phyloP scores from a whole-genome alignment of 345 rosid genomes.

The Lepidium didymum region DNA sequence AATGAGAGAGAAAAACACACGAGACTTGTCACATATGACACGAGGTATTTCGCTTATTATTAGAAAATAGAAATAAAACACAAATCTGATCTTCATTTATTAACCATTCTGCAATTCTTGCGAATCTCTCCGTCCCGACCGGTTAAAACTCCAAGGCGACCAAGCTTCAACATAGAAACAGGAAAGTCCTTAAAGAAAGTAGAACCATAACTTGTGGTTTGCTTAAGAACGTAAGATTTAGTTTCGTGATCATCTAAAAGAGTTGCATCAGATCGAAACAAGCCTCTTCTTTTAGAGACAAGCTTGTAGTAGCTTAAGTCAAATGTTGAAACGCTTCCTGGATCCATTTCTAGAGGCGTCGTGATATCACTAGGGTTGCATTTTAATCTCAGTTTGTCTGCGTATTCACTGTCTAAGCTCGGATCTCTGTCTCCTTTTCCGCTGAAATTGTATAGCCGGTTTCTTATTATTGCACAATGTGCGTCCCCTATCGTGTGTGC shows the following conservation, averaged over 20 bases:
- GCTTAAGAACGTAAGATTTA: slow-evolving; percentile 37
- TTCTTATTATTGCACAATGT: slow-evolving; percentile 44
- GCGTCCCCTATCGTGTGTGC: background rate
- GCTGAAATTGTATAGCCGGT: slow-evolving; percentile 62
- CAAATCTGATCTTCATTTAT: background rate
- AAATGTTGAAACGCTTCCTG: slow-evolving; percentile 55
- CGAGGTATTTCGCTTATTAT: too few relatives aligned
- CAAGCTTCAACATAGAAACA: slow-evolving; percentile 64
- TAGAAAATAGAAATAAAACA: too few relatives aligned
- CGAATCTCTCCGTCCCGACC: slow-evolving; percentile 50
- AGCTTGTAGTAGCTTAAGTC: slow-evolving; percentile 42
- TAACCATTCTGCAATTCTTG: slow-evolving; percentile 46
- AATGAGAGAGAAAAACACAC: too few relatives aligned
- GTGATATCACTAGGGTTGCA: slow-evolving; percentile 45
- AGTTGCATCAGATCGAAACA: slow-evolving; percentile 58
- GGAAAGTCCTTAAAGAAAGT: slow-evolving; percentile 58
- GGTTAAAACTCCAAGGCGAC: slow-evolving; percentile 51
- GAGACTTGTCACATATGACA: too few relatives aligned
- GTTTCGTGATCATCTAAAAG: slow-evolving; percentile 42
- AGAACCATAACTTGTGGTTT: slow-evolving; percentile 15
- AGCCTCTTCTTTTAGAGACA: slow-evolving; percentile 50
- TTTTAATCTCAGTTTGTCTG: slow-evolving; percentile 24
- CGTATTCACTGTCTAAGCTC: slow-evolving; percentile 34
- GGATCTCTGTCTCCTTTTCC: slow-evolving; percentile 56
- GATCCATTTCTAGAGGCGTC: slow-evolving; percentile 63